These are phyloP conservation scores for Pyrenophora graminea DNA, from an alignment of 2,329 filamentous ascomycete genomes.

Conservation along the genomic window DNA sequence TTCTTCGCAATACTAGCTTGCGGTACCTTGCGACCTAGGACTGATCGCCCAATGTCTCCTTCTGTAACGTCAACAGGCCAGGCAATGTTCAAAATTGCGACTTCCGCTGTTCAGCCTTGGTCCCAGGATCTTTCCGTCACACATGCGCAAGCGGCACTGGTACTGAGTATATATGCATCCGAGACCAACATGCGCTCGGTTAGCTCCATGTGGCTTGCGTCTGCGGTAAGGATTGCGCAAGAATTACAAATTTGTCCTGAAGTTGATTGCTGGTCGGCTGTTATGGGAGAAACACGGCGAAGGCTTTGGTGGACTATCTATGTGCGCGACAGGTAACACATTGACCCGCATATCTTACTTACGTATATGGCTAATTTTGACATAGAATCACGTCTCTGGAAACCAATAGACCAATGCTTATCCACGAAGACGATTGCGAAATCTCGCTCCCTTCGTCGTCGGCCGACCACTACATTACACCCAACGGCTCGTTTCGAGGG, in stretches of 20 bases:
- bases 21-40: constrained; percentile 72
- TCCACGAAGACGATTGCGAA: constrained; percentile 88
- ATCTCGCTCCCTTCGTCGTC: constrained; percentile 76
- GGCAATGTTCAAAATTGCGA: constrained; percentile 72
- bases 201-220: constrained; percentile 84
- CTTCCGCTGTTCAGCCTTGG: constrained; percentile 77
- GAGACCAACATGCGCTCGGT: constrained; percentile 86
- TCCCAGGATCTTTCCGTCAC: constrained; percentile 76
- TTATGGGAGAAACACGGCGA: constrained; percentile 84
- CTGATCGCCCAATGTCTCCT: constrained; percentile 59
- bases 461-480: constrained; percentile 76
- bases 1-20: constrained; percentile 84
- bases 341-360: not conserved
- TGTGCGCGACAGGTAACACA: constrained; percentile 74
- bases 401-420: constrained; percentile 76
- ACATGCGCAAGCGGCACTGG: constrained; percentile 70
- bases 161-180: constrained; percentile 77
- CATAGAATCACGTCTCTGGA: constrained; percentile 73
- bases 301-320: constrained; percentile 95
- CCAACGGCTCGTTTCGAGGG: constrained; percentile 52
- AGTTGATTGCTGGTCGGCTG: constrained; percentile 69
- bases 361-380: constrained; percentile 27
- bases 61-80: constrained; percentile 60
- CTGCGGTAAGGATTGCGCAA: constrained; percentile 78
- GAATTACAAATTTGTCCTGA: constrained; percentile 81